These are phyloP conservation scores for Leccinum solheimii DNA, from an alignment of 1,284 basidiomycete species.

Conservation along the genomic window DNA sequence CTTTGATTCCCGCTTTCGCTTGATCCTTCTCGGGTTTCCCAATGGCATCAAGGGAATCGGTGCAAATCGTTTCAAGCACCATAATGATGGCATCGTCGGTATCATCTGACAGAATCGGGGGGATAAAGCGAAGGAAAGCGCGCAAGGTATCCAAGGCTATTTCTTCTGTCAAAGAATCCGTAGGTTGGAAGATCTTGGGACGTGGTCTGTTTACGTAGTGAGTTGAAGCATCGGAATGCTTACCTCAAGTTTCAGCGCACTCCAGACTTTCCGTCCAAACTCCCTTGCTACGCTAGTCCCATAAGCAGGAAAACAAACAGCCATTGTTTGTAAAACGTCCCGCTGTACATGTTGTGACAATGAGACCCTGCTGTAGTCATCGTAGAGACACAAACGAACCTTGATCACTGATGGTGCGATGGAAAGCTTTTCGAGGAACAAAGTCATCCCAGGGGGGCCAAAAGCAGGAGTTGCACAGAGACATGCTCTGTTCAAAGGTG, in stretches of 20 bases:
- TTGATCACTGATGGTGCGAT: conserved; percentile 85
- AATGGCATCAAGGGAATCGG: conserved; percentile 78
- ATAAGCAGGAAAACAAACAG: conserved; percentile 79
- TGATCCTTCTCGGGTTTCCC: conserved; percentile 90
- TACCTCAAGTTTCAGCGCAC: conserved; percentile 85
- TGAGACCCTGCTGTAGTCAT: background rate
- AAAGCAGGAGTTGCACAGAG: conserved; percentile 82
- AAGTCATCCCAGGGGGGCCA: conserved; percentile 80
- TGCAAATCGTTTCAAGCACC: conserved; percentile 72
- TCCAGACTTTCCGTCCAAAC: conserved; percentile 80
- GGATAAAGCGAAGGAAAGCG: conserved; percentile 72
- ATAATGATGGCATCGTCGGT: conserved; percentile 49
- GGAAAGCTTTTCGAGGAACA: conserved; percentile 91
- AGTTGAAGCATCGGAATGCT: conserved; percentile 7
- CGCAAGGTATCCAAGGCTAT: conserved; percentile 72
- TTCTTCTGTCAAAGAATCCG: conserved; percentile 70
- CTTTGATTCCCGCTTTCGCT: conserved; percentile 81
- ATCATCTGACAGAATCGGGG: conserved; percentile 41
- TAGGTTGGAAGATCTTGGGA: conserved; percentile 85
- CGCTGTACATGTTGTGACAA: conserved; percentile 46
- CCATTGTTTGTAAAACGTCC: conserved; percentile 79
- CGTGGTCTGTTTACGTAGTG: conserved; percentile 7
- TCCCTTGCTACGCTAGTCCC: conserved; percentile 62
- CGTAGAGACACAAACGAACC: conserved; percentile 44
- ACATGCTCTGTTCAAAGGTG: conserved; percentile 45